Evolutionary conservation across 306 rosid species (phyloP).

Genomic region (Albizia julibrissin): DNA sequence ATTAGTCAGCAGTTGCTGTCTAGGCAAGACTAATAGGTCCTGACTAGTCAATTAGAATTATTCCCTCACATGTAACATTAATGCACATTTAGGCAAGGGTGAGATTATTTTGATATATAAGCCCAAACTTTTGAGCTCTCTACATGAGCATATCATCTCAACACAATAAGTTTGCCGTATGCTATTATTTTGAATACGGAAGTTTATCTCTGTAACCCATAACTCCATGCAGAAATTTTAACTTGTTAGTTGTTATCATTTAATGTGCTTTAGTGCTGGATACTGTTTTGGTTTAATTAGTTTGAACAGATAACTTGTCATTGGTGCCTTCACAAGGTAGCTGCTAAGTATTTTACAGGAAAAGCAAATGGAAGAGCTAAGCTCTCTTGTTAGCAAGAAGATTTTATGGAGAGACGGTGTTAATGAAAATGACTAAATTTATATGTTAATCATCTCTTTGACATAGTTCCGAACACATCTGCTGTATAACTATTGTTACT

Average conservation of each 20-base stretch:
- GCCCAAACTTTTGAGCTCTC: slow-evolving; percentile 16
- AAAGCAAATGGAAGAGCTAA: neutral
- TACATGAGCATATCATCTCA: neutral
- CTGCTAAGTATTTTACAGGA: neutral
- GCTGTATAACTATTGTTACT: slow-evolving; percentile 23
- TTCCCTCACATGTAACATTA: neutral
- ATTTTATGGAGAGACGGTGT: slow-evolving; percentile 6
- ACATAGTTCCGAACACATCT: slow-evolving; percentile 1
- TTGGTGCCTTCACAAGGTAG: neutral
- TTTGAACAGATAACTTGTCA: neutral
- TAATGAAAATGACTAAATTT: slow-evolving; percentile 5
- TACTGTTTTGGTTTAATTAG: slow-evolving; percentile 5
- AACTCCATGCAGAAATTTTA: neutral
- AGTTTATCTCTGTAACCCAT: slow-evolving; percentile 13
- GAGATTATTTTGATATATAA: slow-evolving; percentile 25
- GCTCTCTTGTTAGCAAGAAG: neutral
- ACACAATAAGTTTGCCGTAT: slow-evolving; percentile 15
- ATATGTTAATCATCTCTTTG: neutral
- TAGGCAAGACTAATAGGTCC: neutral
- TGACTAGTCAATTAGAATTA: neutral
- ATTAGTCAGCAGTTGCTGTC: neutral
- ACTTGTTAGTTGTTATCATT: neutral
- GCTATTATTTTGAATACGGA: slow-evolving; percentile 24
- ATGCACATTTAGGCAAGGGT: slow-evolving; percentile 23
- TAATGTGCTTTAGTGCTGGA: slow-evolving; percentile 6